phyloP scores from a whole-genome alignment of 2,329 filamentous ascomycete genomes.

The Lachnellula suecica region DNA sequence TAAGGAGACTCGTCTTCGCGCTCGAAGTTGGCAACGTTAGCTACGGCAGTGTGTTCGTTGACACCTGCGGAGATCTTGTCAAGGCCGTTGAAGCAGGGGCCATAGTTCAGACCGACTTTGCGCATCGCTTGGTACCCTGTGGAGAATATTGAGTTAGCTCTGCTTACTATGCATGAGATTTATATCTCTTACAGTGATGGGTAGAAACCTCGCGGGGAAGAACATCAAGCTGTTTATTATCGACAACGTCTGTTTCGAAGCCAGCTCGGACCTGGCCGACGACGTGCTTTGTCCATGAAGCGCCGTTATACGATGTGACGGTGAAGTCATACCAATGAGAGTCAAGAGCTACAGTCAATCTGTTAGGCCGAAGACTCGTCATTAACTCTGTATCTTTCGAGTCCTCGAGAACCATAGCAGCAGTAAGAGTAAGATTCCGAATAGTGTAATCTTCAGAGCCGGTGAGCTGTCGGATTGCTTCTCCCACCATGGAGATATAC shows the following conservation, averaged over 20 bases:
- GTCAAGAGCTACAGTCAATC: conserved; percentile 24
- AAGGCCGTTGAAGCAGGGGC: conserved; percentile 22
- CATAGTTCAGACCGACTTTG: conserved; percentile 25
- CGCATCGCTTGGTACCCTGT: conserved; percentile 21
- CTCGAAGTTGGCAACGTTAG: background rate
- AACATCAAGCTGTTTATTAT: background rate
- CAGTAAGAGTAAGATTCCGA: background rate
- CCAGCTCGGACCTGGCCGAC: conserved; percentile 21
- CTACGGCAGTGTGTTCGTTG: background rate
- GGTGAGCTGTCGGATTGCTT: conserved; percentile 14
- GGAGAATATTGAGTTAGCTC: background rate
- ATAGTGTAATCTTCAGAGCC: conserved; percentile 18
- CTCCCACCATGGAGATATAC: conserved; percentile 27
- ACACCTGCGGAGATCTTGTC: conserved; percentile 9
- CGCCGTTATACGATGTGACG: conserved; percentile 27
- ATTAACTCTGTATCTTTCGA: conserved; percentile 25
- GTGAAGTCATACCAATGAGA: conserved; percentile 30
- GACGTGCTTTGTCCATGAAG: conserved; percentile 32
- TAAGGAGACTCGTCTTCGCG: conserved; percentile 8
- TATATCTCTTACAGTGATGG: background rate
- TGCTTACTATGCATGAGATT: background rate
- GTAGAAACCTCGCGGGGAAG: background rate
- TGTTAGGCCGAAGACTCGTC: conserved; percentile 22
- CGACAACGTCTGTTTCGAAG: background rate
- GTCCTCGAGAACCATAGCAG: conserved; percentile 24